Conservation (phyloP, 257 asterid species). For the Solanum habrochaites region DNA sequence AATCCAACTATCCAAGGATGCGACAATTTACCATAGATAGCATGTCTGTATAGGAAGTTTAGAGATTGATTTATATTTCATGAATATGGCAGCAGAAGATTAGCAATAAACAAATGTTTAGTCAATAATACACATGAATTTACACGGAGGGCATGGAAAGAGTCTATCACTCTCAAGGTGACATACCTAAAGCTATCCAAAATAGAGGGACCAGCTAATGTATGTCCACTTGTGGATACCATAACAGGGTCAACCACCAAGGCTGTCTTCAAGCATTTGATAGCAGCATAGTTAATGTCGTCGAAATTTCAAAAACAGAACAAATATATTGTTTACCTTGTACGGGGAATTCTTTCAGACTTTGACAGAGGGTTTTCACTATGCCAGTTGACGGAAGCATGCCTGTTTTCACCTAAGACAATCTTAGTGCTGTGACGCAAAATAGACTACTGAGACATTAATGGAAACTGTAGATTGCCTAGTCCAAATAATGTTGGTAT, state of each 20-base stretch:
- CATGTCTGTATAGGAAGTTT: background rate
- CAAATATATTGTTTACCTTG: constrained; percentile 32
- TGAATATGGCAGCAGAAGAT: background rate
- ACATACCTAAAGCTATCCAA: constrained; percentile 57
- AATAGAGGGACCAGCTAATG: constrained; percentile 61
- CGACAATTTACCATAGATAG: background rate
- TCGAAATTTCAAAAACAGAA: background rate
- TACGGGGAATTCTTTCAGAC: constrained; percentile 61
- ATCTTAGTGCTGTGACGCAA: constrained; percentile 11
- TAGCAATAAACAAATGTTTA: background rate
- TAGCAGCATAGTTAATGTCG: background rate
- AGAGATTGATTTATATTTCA: background rate
- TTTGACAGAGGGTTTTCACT: constrained; percentile 53
- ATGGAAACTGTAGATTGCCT: background rate
- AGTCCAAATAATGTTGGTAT: background rate
- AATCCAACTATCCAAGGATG: background rate
- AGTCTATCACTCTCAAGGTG: background rate
- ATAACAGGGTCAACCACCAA: constrained; percentile 98
- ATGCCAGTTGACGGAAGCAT: constrained; percentile 87
- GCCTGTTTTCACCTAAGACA: constrained; percentile 86
- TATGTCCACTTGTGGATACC: constrained; percentile 93
- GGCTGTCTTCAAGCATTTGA: constrained; percentile 52
- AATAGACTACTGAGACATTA: background rate
- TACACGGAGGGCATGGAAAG: background rate
- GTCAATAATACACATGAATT: background rate